Evolutionary conservation across 2,329 filamentous ascomycete genomes (phyloP), one percentile per base, ranked within the genome.

Genomic region (Penicillium sp.): DNA sequence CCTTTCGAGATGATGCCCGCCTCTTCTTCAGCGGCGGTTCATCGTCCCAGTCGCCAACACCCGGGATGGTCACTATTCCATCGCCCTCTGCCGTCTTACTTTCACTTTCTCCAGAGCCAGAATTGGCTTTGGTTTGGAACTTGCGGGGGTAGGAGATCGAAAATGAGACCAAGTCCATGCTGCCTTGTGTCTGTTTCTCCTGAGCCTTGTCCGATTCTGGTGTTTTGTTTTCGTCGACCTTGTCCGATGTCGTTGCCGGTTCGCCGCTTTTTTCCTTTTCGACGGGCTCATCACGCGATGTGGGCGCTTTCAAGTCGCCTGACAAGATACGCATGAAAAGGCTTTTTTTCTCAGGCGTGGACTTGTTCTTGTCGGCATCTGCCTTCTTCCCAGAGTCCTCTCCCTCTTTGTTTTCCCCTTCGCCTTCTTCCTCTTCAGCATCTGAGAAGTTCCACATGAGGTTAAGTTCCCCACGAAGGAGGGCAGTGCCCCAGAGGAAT

Each of bases 371-470:
- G 13, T 76, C 69, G 52, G 78, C 78, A 10, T 76, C 75, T 7
- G 46, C 46, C 29, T 57, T 47, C 37, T 59, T 44, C 15, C 54
- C 43, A 10, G 38, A 27, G 15, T 20, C 7, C 3, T 37, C 10
- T 27, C 49, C 29, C 12, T 52, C 39, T 2, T 52, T 44, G 9
- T 50, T 35, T 3, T 58, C 52, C 20, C 63, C 61, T 2, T 66
- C 63, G 18, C 66, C 65, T 31, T 77, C 77, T 15, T 72, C 75
- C 15, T 75, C 73, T 38, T 75, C 69, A 0, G 72, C 74, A 66
- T 97, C 92, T 0, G 83, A 90, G 64, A 91, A 97, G 2, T 76
- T 75, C 86, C 88, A 95, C 81, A 97, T 86, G 37, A 83, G 70
- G 44, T 75, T 76, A 2, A 92, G 56, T 63, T 97, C 90, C 2